Percentiles rank a stretch among this genome's conserved stretches.
Evolutionary conservation across 1,139 yeast genomes (phyloP).

Genomic region (Geotrichum carabidarum): DNA sequence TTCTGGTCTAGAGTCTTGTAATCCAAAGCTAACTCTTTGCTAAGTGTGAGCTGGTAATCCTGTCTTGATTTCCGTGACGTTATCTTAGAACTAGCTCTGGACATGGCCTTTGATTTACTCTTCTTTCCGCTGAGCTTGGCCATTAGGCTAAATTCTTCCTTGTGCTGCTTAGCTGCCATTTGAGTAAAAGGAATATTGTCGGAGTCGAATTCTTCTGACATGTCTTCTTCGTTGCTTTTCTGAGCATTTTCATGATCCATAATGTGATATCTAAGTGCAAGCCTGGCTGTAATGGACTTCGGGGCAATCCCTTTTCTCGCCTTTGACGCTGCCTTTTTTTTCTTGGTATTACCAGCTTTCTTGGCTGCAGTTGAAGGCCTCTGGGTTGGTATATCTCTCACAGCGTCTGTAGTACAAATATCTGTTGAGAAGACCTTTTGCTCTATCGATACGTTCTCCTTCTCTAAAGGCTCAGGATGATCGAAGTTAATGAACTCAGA

Average conservation of each 20-base stretch:
- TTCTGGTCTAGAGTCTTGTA: background rate
- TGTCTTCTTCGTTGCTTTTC: background rate
- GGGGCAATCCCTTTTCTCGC: background rate
- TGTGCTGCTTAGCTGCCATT: slow-evolving; percentile 2
- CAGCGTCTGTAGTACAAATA: too few relatives aligned
- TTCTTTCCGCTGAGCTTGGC: slow-evolving; percentile 6
- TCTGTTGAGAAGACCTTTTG: too few relatives aligned
- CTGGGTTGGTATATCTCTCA: too few relatives aligned
- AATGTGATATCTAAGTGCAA: slow-evolving; percentile 1
- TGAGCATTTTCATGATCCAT: background rate
- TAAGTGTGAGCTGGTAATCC: slow-evolving; percentile 1
- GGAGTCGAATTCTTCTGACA: background rate
- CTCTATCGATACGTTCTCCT: too few relatives aligned
- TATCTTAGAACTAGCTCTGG: slow-evolving; percentile 4
- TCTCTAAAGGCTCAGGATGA: too few relatives aligned
- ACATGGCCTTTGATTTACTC: background rate
- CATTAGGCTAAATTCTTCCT: slow-evolving; percentile 1
- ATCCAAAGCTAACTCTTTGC: background rate
- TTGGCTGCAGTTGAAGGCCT: too few relatives aligned
- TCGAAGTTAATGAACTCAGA: too few relatives aligned
- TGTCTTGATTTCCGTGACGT: slow-evolving; percentile 1
- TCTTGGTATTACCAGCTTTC: background rate
- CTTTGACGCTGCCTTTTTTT: background rate
- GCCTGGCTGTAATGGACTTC: slow-evolving; percentile 5
- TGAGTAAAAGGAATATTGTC: slow-evolving; percentile 8